Percentiles rank a stretch among this genome's conserved stretches.
These are phyloP conservation scores for Candolleomyces aberdarensis DNA, from an alignment of 768 basidiomycete genomes.

Conservation along the genomic window DNA sequence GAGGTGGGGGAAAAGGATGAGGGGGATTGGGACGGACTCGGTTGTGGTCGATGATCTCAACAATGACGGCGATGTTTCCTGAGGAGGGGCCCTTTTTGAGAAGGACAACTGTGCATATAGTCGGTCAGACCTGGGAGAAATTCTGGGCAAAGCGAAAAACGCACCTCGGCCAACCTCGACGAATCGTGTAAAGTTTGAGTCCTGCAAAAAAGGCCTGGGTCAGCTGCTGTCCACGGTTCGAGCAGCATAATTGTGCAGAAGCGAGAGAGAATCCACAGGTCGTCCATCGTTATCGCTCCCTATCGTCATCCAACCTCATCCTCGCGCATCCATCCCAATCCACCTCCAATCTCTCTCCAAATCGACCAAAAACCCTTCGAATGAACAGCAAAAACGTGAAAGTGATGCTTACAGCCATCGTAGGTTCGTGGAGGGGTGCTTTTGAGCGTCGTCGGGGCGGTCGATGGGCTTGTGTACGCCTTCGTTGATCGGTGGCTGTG, in stretches of 20 bases:
- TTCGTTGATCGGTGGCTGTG: no score
- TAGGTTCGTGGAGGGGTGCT: background rate
- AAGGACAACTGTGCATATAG: conserved; percentile 71
- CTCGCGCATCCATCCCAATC: background rate
- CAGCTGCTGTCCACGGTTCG: background rate
- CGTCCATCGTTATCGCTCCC: background rate
- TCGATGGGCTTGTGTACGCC: no score
- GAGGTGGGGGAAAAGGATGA: background rate
- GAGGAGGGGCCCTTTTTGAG: conserved; percentile 82
- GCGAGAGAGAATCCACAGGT: background rate
- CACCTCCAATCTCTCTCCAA: background rate
- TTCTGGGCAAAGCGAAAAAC: conserved; percentile 15
- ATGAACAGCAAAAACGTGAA: background rate
- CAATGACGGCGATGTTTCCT: conserved; percentile 92
- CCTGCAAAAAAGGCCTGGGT: background rate
- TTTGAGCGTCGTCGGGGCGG: background rate
- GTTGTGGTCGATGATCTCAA: conserved; percentile 99
- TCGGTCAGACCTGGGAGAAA: background rate
- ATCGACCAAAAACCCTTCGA: background rate
- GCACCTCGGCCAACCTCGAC: conserved; percentile 96
- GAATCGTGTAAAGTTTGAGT: conserved; percentile 84
- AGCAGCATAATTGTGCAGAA: background rate
- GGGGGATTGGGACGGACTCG: conserved; percentile 58
- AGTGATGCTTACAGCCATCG: background rate
- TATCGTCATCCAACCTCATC: background rate